Percentiles rank a stretch among this genome's conserved stretches.
phyloP scores from a whole-genome alignment of 352 stramenopile species.

The Blastocystis sp. region DNA sequence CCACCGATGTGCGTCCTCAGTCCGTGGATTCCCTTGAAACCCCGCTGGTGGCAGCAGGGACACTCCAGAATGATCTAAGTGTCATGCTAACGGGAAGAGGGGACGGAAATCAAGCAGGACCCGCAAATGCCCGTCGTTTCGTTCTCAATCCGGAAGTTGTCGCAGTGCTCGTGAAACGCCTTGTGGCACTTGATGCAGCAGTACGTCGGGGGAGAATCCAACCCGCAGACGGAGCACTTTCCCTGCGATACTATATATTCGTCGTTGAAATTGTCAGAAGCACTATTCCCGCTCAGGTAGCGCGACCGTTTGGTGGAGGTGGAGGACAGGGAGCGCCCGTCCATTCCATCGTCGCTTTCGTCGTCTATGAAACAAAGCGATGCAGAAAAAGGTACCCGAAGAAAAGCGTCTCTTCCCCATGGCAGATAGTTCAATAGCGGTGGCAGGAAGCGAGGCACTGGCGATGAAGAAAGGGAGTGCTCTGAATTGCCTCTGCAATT shows the following conservation, averaged over 20 bases:
- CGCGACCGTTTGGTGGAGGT: not conserved
- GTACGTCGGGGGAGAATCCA: conserved; percentile 6
- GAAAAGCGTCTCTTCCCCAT: conserved; percentile 45
- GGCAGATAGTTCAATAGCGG: not conserved
- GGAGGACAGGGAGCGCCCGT: not conserved
- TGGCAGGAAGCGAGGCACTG: not conserved
- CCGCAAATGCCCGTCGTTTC: conserved; percentile 41
- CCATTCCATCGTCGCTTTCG: conserved; percentile 10
- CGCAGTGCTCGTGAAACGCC: conserved; percentile 43
- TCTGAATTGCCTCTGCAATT: no score
- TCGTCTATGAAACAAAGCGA: conserved; percentile 1
- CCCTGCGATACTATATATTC: not conserved
- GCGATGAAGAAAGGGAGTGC: no score
- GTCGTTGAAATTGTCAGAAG: not conserved
- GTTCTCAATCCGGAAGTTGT: conserved; percentile 33
- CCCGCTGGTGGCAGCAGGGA: conserved; percentile 59
- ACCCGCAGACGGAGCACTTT: conserved; percentile 45
- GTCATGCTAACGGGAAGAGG: not conserved
- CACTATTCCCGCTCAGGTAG: not conserved
- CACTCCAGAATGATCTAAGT: conserved; percentile 59
- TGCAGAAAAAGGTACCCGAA: not conserved
- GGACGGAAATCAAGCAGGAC: conserved; percentile 19
- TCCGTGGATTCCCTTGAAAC: conserved; percentile 63
- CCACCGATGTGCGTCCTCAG: conserved; percentile 54
- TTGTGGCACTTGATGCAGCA: conserved; percentile 50